Percentiles rank a stretch among this genome's conserved stretches.
phyloP scores from a whole-genome alignment of 495 filamentous ascomycete species.

The Penicillium taxi region DNA sequence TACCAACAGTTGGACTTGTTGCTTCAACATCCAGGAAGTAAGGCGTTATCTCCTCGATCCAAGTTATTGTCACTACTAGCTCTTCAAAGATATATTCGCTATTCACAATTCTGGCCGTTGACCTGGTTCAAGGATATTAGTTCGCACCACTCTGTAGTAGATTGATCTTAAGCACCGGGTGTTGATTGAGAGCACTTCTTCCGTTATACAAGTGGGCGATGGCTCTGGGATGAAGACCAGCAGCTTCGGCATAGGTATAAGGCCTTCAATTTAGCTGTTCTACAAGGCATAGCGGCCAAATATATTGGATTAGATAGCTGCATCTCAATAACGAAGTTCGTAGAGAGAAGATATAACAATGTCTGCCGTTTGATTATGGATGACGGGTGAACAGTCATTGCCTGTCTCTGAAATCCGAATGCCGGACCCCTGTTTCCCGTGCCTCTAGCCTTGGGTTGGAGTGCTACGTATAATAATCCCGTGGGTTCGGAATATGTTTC shows the following conservation, averaged over 20 bases:
- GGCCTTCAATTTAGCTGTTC: constrained; percentile 21
- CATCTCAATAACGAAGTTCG: constrained; percentile 22
- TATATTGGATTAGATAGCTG: constrained; percentile 8
- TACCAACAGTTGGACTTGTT: no score
- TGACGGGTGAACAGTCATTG: constrained; percentile 21
- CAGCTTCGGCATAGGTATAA: constrained; percentile 22
- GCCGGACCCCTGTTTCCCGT: constrained; percentile 24
- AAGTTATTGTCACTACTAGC: no score
- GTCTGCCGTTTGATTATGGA: constrained; percentile 22
- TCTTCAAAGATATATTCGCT: no score
- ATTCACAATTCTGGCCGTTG: no score
- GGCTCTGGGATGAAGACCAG: constrained; percentile 26
- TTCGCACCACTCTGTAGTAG: no score
- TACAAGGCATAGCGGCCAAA: constrained; percentile 17
- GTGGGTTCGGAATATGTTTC: constrained; percentile 26
- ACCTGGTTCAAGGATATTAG: no score
- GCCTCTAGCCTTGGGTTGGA: constrained; percentile 17
- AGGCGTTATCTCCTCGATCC: no score
- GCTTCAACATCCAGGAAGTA: no score
- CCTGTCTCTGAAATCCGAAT: constrained; percentile 25
- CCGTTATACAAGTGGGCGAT: constrained; percentile 27
- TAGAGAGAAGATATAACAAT: constrained; percentile 26
- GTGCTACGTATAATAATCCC: constrained; percentile 10
- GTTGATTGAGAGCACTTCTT: constrained; percentile 15
- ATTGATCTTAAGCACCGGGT: no score